Conservation (phyloP, 2,329 filamentous ascomycete genomes). For the Aspergillus phoenicis region DNA sequence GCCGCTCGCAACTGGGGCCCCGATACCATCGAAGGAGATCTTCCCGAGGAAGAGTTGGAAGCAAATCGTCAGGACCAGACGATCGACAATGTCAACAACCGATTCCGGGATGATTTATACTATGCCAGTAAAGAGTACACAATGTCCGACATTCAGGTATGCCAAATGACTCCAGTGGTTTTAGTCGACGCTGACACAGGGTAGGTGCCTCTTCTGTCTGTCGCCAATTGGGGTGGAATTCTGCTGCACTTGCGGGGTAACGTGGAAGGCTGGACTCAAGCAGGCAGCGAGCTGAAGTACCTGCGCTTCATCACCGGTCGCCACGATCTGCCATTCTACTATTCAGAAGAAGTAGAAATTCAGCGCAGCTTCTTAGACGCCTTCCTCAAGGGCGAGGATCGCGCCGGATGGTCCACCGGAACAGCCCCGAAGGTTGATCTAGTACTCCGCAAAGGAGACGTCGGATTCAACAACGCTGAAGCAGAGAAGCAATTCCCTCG, state of each 20-base stretch:
- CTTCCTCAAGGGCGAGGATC: constrained; percentile 69
- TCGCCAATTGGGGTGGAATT: constrained; percentile 73
- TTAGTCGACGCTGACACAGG: not conserved
- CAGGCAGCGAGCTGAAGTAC: constrained; percentile 69
- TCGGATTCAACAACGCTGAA: constrained; percentile 66
- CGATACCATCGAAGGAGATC: constrained; percentile 46
- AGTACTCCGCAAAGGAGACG: constrained; percentile 65
- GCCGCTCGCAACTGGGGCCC: constrained; percentile 56
- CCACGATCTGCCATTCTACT: constrained; percentile 74
- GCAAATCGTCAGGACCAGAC: constrained; percentile 46
- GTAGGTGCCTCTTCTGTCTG: constrained; percentile 59
- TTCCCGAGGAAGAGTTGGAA: constrained; percentile 38
- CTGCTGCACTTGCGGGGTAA: constrained; percentile 70
- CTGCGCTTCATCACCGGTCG: constrained; percentile 69
- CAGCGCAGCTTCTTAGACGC: constrained; percentile 70
- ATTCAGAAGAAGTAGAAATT: constrained; percentile 67
- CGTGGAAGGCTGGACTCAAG: constrained; percentile 64
- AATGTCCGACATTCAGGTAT: constrained; percentile 65
- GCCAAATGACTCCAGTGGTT: not conserved
- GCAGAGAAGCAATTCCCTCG: constrained; percentile 59
- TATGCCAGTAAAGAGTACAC: constrained; percentile 68
- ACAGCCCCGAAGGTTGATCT: constrained; percentile 63
- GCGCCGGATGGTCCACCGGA: constrained; percentile 49
- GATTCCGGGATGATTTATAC: constrained; percentile 65
- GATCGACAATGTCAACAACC: constrained; percentile 52